Conservation (phyloP, 352 stramenopile genomes). For the Phytophthora melonis region DNA sequence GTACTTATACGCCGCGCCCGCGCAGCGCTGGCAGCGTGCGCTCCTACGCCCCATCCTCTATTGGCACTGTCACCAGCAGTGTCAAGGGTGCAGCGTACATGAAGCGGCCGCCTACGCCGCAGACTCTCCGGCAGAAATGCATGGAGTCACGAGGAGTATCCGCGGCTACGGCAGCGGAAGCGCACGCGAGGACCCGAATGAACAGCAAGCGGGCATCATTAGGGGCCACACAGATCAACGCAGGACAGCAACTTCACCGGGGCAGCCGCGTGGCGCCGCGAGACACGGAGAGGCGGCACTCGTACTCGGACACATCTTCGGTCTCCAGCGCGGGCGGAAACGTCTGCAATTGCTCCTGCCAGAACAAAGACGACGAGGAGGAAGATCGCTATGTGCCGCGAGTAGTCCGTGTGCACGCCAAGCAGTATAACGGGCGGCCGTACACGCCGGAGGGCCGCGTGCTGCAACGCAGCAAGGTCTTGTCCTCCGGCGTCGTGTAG, state of each 20-base stretch:
- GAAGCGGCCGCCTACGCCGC: constrained; percentile 61
- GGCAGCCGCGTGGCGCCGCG: constrained; percentile 9
- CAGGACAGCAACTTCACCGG: constrained; percentile 5
- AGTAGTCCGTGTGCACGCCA: constrained; percentile 64
- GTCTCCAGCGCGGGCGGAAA: constrained; percentile 17
- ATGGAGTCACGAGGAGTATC: constrained; percentile 57
- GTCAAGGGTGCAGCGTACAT: constrained; percentile 69
- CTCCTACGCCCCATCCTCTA: constrained; percentile 35
- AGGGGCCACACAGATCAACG: constrained; percentile 12
- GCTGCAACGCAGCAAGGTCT: constrained; percentile 60
- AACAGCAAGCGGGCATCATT: constrained; percentile 49
- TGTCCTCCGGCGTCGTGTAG: constrained; percentile 48
- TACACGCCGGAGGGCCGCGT: constrained; percentile 58
- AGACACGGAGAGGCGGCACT: constrained; percentile 47
- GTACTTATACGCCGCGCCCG: constrained; percentile 35
- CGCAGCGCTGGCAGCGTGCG: constrained; percentile 68
- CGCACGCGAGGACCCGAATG: constrained; percentile 27
- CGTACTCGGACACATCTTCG: constrained; percentile 43
- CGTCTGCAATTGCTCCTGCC: constrained; percentile 21
- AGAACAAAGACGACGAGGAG: constrained; percentile 20
- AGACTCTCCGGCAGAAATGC: constrained; percentile 76
- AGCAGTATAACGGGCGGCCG: constrained; percentile 63
- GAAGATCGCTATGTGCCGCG: constrained; percentile 45
- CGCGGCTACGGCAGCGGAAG: constrained; percentile 19
- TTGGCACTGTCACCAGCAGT: constrained; percentile 31